Base-by-base conservation (phyloP, 2,329 filamentous ascomycete genomes). In the Herpotrichia juniperi region DNA sequence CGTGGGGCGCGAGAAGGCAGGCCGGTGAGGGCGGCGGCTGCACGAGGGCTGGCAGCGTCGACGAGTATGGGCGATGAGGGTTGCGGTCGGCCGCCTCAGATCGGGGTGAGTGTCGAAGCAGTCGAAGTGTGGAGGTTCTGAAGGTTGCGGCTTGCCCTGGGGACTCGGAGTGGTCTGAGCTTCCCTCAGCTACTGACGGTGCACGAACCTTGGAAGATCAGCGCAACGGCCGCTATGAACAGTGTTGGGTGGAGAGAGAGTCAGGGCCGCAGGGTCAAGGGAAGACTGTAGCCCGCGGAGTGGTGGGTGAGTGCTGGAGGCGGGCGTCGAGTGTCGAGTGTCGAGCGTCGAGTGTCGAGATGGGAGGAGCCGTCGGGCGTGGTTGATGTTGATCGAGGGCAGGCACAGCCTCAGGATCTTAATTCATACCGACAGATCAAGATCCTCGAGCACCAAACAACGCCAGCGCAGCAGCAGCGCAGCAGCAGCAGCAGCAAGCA, bases 51-150 rank as follows among this genome's bases (percentile, higher is more conserved):
- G 40, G 21, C 25, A 24, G 25, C 42, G 42, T 45, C n/a, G 25
- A 6, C 4, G 16, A 16, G 28, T n/a, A 14, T 45, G 25, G n/a
- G 42, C 42, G 43, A 46, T 46, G 30, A 19, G 35, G 26, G 28
- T 21, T 37, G 34, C 34, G 34, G 44, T 46, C 4, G 30, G 26
- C 44, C 44, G 44, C 44, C 28, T 26, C 45, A 22, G 21, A n/a
- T 14, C 12, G 11, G 21, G 45, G 34, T 32, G 45, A 3, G 19
- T 26, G 37, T 39, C 17, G 45, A 17, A 25, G 45, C 32, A 47
- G 44, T 47, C 44, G 31, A 28, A n/a, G 42, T 19, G 42, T 32
- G 25, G 17, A n/a, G 42, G 19, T 45, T 9, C n/a, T n/a, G n/a
- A 28, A 12, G 16, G 42, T 44, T 44, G 42, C 42, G 42, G 42